These are phyloP conservation scores for Pseudozyma thailandica DNA, from an alignment of 1,284 basidiomycete species.

Conservation along the genomic window DNA sequence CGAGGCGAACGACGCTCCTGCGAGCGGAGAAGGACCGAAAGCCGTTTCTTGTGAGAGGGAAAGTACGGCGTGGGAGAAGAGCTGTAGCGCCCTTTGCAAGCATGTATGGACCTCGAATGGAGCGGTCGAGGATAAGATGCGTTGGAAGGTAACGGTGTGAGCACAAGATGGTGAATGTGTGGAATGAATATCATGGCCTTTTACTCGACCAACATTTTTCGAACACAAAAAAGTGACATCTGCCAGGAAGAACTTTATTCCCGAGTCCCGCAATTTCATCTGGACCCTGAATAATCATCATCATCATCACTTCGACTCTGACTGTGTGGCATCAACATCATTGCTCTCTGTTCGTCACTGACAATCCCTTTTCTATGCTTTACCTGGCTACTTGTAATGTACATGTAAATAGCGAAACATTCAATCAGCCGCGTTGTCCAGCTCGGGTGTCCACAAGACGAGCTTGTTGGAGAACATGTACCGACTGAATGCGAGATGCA, in stretches of 20 bases:
- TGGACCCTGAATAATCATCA: not conserved
- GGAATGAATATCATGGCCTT: conserved; percentile 1
- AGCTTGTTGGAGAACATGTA: conserved; percentile 57
- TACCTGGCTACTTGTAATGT: not conserved
- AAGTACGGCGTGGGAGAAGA: not conserved
- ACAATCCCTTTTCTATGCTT: not conserved
- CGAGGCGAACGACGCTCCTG: not conserved
- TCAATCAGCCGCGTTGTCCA: not conserved
- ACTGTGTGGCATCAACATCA: not conserved
- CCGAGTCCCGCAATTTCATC: conserved; percentile 19
- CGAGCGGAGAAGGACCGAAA: not conserved
- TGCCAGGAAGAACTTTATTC: not conserved
- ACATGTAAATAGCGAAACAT: not conserved
- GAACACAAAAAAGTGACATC: not conserved
- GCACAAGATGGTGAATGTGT: not conserved
- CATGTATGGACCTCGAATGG: conserved; percentile 18
- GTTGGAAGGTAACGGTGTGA: not conserved
- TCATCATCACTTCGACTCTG: not conserved
- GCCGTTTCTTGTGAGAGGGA: not conserved
- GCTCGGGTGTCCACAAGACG: conserved; percentile 27
- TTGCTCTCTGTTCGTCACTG: too few species aligned
- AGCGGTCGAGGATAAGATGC: not conserved
- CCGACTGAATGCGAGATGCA: conserved; percentile 58
- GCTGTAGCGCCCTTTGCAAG: conserved; percentile 5
- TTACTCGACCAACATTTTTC: conserved; percentile 5